Conservation (phyloP, 1,139 yeast genomes). For the Geotrichum carabidarum region DNA sequence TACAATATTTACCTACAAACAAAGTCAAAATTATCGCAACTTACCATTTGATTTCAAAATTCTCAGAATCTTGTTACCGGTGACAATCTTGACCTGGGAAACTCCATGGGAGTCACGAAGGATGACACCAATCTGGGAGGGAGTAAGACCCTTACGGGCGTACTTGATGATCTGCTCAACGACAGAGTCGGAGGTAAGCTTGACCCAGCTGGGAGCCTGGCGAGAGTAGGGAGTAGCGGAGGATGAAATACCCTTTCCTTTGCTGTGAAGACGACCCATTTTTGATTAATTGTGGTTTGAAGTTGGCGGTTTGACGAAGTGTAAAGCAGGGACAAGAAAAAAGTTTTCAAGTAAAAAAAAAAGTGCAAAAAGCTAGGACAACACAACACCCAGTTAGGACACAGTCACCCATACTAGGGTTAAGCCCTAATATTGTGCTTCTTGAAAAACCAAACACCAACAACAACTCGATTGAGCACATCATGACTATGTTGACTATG, state of each 20-base stretch:
- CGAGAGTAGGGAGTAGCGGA: slow-evolving; percentile 99
- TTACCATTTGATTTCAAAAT: slow-evolving; percentile 96
- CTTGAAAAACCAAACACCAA: too few relatives aligned
- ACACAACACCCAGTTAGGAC: too few relatives aligned
- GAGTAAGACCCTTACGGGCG: slow-evolving; percentile 99
- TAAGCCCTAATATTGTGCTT: too few relatives aligned
- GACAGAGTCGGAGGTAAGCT: slow-evolving; percentile 89
- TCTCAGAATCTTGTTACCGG: slow-evolving; percentile 99
- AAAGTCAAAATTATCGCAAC: slow-evolving; percentile 21
- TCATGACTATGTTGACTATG: too few relatives aligned
- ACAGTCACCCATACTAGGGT: too few relatives aligned
- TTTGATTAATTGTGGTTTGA: slow-evolving; percentile 23
- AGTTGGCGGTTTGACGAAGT: too few relatives aligned
- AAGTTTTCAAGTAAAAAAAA: too few relatives aligned
- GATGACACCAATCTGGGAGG: slow-evolving; percentile 98
- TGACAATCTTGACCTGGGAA: slow-evolving; percentile 92
- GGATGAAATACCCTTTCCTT: slow-evolving; percentile 98
- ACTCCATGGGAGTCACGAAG: slow-evolving; percentile 99
- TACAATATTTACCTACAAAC: slow-evolving; percentile 12
- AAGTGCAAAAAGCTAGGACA: too few relatives aligned
- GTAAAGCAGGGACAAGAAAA: too few relatives aligned
- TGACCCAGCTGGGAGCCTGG: slow-evolving; percentile 99
- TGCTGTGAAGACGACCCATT: slow-evolving; percentile 61
- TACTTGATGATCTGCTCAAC: slow-evolving; percentile 98
- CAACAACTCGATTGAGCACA: too few relatives aligned